Percentiles rank a stretch among this genome's conserved stretches.
Conservation (phyloP, 2,329 filamentous ascomycete species). For the Colletotrichum sp. region DNA sequence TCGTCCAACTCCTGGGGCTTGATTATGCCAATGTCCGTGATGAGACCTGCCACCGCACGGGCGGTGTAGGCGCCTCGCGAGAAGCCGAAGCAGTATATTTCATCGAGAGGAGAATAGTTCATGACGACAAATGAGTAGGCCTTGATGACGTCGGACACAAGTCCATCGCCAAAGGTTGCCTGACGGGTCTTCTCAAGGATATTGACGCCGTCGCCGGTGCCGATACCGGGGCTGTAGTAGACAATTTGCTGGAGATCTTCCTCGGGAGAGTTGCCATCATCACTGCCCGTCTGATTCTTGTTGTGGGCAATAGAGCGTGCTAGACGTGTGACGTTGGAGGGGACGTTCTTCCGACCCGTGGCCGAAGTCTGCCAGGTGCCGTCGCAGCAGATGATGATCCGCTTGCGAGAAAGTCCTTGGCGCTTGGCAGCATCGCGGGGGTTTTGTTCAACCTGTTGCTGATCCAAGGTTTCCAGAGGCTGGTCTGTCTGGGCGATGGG, state of each 20-base stretch:
- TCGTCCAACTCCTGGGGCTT: slow-evolving; percentile 15
- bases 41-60: slow-evolving; percentile 42
- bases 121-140: slow-evolving; percentile 43
- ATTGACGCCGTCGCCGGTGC: neutral
- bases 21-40: slow-evolving; percentile 29
- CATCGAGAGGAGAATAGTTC: slow-evolving; percentile 33
- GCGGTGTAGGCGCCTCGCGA: slow-evolving; percentile 45
- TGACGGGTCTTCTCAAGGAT: neutral
- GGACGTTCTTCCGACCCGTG: neutral
- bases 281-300: too few species aligned
- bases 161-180: neutral
- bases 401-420: neutral
- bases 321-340: slow-evolving; percentile 3
- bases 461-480: neutral
- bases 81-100: slow-evolving; percentile 42
- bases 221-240: neutral
- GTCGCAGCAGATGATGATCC: slow-evolving; percentile 15
- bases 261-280: too few species aligned
- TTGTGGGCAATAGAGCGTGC: neutral
- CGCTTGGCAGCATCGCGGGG: neutral
- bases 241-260: neutral
- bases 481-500: neutral
- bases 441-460: neutral
- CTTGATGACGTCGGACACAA: slow-evolving; percentile 26
- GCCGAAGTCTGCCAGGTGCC: slow-evolving; percentile 17